A percentile compares a stretch with the other conserved stretches of the same genome.
phyloP scores from a whole-genome alignment of 495 filamentous ascomycete species.

The Cudoniella acicularis region DNA sequence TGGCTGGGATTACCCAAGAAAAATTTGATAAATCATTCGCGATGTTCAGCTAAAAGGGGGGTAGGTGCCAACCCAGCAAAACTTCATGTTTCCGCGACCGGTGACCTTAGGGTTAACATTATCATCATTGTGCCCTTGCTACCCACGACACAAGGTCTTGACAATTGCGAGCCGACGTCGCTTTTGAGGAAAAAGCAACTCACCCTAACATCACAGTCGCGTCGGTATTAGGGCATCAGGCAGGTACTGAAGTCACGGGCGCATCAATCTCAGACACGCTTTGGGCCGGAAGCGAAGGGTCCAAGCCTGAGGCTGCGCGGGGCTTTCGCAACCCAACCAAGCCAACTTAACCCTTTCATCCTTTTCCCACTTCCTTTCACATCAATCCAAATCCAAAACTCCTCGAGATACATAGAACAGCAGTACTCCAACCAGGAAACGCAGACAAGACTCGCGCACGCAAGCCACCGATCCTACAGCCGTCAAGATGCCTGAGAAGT shows the following conservation, averaged over 20 bases:
- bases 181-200: background rate
- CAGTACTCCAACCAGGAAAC: background rate
- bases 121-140: background rate
- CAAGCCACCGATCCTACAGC: background rate
- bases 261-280: background rate
- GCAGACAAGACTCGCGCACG: background rate
- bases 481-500: constrained; percentile 27
- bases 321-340: background rate
- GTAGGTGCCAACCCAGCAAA: no score
- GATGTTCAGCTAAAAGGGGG: no score
- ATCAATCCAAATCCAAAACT: background rate
- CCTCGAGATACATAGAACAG: background rate
- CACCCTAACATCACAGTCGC: background rate
- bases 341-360: background rate
- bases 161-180: background rate
- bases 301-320: no score
- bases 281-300: background rate
- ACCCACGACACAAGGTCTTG: background rate
- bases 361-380: background rate
- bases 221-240: background rate
- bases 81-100: no score
- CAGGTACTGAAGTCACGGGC: background rate
- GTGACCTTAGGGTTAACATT: background rate
- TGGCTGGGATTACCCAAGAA: no score
- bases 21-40: no score